Evolutionary conservation across 2,329 filamentous ascomycete genomes (phyloP).

Genomic region (Trichoderma sp.): DNA sequence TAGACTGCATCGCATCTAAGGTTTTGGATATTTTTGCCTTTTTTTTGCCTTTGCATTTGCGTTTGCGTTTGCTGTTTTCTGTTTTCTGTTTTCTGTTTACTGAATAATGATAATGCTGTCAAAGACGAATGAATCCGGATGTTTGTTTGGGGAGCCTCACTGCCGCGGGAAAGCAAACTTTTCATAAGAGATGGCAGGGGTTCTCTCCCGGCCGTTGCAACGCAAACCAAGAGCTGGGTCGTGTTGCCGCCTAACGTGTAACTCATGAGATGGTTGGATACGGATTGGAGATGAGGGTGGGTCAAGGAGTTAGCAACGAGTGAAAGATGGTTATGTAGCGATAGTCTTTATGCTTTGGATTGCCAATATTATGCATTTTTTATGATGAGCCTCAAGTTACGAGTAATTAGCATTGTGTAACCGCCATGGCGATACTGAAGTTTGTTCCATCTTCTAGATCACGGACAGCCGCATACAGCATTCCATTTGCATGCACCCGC

Average conservation of each 20-base stretch:
- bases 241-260: slow-evolving; percentile 31
- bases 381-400: background rate
- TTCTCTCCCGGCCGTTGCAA: slow-evolving; percentile 6
- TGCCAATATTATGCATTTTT: background rate
- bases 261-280: slow-evolving; percentile 27
- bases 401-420: background rate
- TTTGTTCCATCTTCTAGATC: background rate
- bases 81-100: background rate
- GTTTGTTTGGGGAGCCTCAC: background rate
- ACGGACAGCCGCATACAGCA: background rate
- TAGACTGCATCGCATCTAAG: background rate
- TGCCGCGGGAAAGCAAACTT: background rate
- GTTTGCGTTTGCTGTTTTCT: background rate
- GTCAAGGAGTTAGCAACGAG: background rate
- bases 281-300: background rate
- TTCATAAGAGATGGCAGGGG: background rate
- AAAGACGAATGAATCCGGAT: background rate
- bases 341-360: background rate
- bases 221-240: slow-evolving; percentile 46
- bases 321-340: background rate
- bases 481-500: background rate
- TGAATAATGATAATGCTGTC: background rate
- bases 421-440: background rate
- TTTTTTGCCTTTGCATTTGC: background rate
- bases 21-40: background rate